Evolutionary conservation across 768 basidiomycete genomes (phyloP).

Genomic region (Lactarius deliciosus): DNA sequence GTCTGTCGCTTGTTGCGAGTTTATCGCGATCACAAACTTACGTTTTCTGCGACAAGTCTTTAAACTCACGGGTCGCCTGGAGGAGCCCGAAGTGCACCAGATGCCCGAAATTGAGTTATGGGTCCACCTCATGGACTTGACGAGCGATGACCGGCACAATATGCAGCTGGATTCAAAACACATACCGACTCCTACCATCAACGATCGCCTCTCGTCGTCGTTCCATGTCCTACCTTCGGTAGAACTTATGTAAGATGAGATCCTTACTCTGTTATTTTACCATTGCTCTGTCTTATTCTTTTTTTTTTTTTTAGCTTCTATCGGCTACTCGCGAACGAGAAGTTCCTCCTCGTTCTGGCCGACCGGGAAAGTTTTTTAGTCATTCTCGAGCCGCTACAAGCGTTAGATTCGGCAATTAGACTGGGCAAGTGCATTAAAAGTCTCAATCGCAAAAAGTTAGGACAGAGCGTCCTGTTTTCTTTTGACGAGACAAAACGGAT

Average conservation of each 20-base stretch:
- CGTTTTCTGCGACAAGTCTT: conserved; percentile 1
- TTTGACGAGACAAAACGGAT: conserved; percentile 54
- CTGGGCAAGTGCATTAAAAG: background rate
- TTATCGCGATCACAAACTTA: background rate
- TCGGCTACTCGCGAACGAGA: conserved; percentile 23
- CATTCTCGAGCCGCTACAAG: conserved; percentile 15
- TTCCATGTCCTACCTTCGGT: background rate
- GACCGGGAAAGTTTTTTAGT: conserved; percentile 5
- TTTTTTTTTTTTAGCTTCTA: conserved; percentile 12
- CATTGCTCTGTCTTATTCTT: background rate
- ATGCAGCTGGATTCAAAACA: conserved; percentile 12
- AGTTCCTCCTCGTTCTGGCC: conserved; percentile 17
- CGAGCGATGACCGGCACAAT: conserved; percentile 15
- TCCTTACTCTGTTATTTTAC: background rate
- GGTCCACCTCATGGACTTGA: conserved; percentile 8
- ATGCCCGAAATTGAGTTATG: background rate
- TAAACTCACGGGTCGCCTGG: background rate
- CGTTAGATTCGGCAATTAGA: conserved; percentile 7
- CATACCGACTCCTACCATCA: conserved; percentile 1
- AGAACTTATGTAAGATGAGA: background rate
- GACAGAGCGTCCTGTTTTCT: conserved; percentile 44
- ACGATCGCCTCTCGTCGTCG: background rate
- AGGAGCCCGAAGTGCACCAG: background rate
- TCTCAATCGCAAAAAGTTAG: conserved; percentile 48
- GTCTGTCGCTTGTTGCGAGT: background rate